A percentile compares a stretch with the other conserved stretches of the same genome.
Conservation (phyloP, 208 protist genomes). For the Wallacemonas sp. region DNA sequence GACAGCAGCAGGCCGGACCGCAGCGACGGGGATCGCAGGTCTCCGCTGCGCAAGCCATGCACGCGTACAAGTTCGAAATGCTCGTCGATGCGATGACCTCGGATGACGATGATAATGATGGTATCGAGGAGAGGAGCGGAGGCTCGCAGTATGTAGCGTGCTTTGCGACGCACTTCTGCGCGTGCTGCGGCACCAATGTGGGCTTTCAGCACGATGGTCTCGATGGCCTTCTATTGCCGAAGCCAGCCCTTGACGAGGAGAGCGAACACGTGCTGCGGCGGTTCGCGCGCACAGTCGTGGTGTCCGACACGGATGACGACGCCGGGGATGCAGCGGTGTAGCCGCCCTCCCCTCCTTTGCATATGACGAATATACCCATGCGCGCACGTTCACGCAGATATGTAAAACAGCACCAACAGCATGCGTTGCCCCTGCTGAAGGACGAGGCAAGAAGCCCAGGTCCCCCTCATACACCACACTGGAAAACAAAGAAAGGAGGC, state of each 20-base stretch:
- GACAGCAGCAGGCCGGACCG: not conserved
- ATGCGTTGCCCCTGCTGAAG: no score
- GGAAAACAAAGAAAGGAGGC: no score
- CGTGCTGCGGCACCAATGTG: slow-evolving; percentile 49
- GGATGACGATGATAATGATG: not conserved
- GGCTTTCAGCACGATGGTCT: slow-evolving; percentile 58
- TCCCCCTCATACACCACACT: no score
- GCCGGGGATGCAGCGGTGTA: not conserved
- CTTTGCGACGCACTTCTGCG: slow-evolving; percentile 57
- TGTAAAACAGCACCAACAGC: no score
- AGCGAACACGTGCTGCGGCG: slow-evolving; percentile 43
- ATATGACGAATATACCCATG: no score
- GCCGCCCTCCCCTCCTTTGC: not conserved
- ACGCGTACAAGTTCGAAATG: not conserved
- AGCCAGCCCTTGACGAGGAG: slow-evolving; percentile 37
- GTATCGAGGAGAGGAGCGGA: not conserved
- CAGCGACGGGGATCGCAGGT: not conserved
- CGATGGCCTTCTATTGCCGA: slow-evolving; percentile 58
- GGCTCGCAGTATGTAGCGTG: not conserved
- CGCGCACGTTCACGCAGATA: no score
- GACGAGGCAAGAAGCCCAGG: no score
- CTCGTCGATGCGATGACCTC: slow-evolving; percentile 2
- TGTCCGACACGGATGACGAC: not conserved
- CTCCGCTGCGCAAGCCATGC: not conserved
- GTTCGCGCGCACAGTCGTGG: slow-evolving; percentile 53